Evolutionary conservation across 371 early-diverging fungal genomes (phyloP).

Genomic region (Choanephora cucurbitarum): DNA sequence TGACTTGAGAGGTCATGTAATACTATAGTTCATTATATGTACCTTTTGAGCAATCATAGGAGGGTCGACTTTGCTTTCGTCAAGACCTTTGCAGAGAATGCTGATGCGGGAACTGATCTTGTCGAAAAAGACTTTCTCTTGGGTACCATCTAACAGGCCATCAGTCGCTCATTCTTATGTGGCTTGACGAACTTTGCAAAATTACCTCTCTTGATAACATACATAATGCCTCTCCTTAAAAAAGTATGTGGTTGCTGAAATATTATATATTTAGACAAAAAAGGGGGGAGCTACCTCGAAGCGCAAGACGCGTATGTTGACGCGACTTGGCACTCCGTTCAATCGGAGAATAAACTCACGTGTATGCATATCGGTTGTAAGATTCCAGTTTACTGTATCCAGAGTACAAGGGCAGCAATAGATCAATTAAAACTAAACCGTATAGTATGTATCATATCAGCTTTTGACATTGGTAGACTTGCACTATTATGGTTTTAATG

Average conservation of each 20-base stretch:
- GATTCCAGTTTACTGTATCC: too few species aligned
- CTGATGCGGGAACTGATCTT: constrained; percentile 90
- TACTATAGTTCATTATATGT: background rate
- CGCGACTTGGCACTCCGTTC: too few species aligned
- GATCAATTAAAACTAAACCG: too few species aligned
- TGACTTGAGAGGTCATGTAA: too few species aligned
- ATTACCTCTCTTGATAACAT: constrained; percentile 76
- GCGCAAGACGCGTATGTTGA: too few species aligned
- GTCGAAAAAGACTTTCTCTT: constrained; percentile 85
- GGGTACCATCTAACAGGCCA: constrained; percentile 65
- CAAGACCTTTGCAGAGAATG: constrained; percentile 85
- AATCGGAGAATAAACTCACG: too few species aligned
- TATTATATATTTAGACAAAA: background rate
- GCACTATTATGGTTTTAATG: too few species aligned
- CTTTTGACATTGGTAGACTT: too few species aligned
- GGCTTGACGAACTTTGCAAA: background rate
- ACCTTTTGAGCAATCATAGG: constrained; percentile 86
- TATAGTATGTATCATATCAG: too few species aligned
- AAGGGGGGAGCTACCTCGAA: background rate
- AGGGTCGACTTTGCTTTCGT: constrained; percentile 83
- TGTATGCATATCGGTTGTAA: too few species aligned
- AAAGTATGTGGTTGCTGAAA: background rate
- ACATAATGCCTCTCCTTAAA: constrained; percentile 49
- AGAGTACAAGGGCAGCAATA: too few species aligned
- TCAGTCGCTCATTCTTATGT: background rate